Evolutionary conservation across 208 protist genomes (phyloP).

Genomic region (Histomonas meleagridis): DNA sequence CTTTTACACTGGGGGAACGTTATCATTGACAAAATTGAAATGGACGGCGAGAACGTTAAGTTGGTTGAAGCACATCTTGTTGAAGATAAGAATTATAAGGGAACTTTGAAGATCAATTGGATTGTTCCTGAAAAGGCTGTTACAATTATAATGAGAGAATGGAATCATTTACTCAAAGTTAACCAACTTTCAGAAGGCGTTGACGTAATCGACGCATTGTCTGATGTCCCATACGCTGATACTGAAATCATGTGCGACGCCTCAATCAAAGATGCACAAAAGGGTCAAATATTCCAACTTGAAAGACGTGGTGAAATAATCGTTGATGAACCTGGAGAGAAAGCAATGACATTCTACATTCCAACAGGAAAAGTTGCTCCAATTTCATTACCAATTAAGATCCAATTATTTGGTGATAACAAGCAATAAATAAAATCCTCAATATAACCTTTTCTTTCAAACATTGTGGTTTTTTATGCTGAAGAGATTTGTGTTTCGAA

Average conservation of each 20-base stretch:
- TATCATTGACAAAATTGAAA: constrained; percentile 57
- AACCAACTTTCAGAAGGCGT: neutral
- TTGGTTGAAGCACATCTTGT: neutral
- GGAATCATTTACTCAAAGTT: neutral
- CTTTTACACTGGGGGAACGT: constrained; percentile 95
- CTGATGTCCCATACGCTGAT: neutral
- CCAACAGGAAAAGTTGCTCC: neutral
- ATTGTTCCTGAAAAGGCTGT: neutral
- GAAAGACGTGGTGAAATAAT: neutral
- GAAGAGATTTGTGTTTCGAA: no score
- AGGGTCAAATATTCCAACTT: neutral
- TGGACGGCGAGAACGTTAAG: constrained; percentile 35
- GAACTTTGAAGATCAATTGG: neutral
- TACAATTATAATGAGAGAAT: neutral
- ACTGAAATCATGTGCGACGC: neutral
- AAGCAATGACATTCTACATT: neutral
- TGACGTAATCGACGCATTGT: neutral
- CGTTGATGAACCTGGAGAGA: neutral
- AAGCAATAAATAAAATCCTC: no score
- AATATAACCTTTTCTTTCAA: no score
- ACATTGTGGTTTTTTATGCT: no score
- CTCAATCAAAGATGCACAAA: neutral
- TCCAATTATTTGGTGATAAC: no score
- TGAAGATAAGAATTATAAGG: neutral
- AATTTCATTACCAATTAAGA: neutral